Evolutionary conservation across 176 grass and related monocot species (phyloP).

Genomic region (Triticum aestivum): IWGSC_CS_RefSeq_v2.1 NC_057796.1:199355673-199356172

Average conservation of each 20-base stretch:
- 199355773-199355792: too few species aligned
- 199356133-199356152: background rate
- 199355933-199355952: background rate
- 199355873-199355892: slow-evolving; percentile 73
- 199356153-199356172: background rate
- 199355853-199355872: slow-evolving; percentile 68
- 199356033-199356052: background rate
- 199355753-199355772: background rate
- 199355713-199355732: background rate
- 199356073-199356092: background rate
- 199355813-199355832: slow-evolving; percentile 89
- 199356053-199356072: background rate
- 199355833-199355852: slow-evolving; percentile 79
- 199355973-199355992: slow-evolving; percentile 49
- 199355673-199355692: slow-evolving; percentile 50
- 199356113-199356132: background rate
- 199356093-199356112: background rate
- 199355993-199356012: slow-evolving; percentile 32
- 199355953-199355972: background rate
- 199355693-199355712: background rate
- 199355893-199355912: background rate
- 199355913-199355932: background rate
- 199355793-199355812: slow-evolving; percentile 65
- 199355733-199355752: background rate
- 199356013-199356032: background rate